Evolutionary conservation across 495 filamentous ascomycete genomes (phyloP), one percentile per base, ranked within the genome.

Genomic region (Tuber magnatum): DNA sequence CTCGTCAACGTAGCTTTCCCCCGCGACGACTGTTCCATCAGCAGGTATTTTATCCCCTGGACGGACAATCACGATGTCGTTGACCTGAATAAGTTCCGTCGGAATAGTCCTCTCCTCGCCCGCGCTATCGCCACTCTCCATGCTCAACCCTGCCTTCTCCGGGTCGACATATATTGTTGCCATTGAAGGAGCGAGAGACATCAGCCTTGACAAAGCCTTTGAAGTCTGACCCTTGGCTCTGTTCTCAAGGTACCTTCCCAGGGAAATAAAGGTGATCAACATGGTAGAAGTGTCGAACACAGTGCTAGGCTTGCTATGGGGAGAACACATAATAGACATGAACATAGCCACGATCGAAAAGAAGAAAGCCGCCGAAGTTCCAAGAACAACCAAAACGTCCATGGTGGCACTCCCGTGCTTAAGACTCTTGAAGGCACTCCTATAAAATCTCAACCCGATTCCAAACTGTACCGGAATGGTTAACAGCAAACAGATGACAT

Each of bases 201-300:
- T 99, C 7, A 99, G 88, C 39, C 91, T 87, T n/a, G 93, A 97
- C 10, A 99, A 88, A 3, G 95, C 95, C 81, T 93, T 95, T 12
- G 94, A 97, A 0, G 95, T 99, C 83, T 98, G 93, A 5, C 95
- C 95, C 84, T 99, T 99, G 32, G 95, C 95, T 22, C 92, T 87
- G 79, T 98, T 99, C 83, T 99, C 95, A 14, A 99, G 83, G 85
- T 92, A 98, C 46, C 95, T 90, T 39, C 95, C 94, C 5, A 99
- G 86, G 0, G 92, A 92, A 83, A 97, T 93, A 83, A 98, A 98
- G 0, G 93, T 97, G 82, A 99, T 97, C 38, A 99, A 88, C 96
- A 98, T 99, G 38, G 93, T 97, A 83, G 94, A 97, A 0, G 95
- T 99, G 78, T 99, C 95, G 77, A 98, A 99, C 5, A 98, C 91